Evolutionary conservation across 495 filamentous ascomycete species (phyloP).

Genomic region (Xylaria acuta): DNA sequence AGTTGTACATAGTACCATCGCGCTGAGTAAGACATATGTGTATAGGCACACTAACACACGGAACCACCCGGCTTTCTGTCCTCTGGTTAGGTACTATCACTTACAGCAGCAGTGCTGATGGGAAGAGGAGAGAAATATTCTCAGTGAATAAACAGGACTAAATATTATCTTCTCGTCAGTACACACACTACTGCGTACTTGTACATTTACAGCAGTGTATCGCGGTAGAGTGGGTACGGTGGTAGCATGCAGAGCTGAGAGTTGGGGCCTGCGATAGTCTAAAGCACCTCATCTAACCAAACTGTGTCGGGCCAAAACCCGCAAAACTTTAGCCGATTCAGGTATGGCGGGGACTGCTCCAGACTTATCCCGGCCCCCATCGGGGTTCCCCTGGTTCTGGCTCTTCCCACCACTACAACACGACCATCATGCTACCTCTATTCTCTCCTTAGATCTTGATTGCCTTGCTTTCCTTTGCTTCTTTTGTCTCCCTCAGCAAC

Average conservation of each 20-base stretch:
- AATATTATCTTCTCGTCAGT: background rate
- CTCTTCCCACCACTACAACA: too few species aligned
- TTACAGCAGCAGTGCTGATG: background rate
- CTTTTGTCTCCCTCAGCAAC: background rate
- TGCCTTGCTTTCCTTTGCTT: background rate
- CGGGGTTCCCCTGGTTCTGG: conserved; percentile 5
- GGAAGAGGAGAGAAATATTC: background rate
- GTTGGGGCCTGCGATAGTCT: background rate
- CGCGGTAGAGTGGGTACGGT: background rate
- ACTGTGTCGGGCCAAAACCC: background rate
- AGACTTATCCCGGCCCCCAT: background rate
- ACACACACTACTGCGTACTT: background rate
- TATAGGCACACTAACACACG: background rate
- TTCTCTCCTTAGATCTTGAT: background rate
- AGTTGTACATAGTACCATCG: background rate
- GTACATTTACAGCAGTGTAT: background rate
- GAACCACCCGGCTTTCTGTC: too few species aligned
- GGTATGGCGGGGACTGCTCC: background rate
- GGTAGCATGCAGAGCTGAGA: background rate
- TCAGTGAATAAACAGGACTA: background rate
- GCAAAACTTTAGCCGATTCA: background rate
- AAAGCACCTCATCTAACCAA: background rate
- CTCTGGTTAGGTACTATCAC: too few species aligned
- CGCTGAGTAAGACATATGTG: background rate
- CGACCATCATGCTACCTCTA: conserved; percentile 1